Evolutionary conservation across 2,329 filamentous ascomycete species (phyloP), one percentile per base, ranked within the genome.

Genomic region (Sporothrix euskadiensis): DNA sequence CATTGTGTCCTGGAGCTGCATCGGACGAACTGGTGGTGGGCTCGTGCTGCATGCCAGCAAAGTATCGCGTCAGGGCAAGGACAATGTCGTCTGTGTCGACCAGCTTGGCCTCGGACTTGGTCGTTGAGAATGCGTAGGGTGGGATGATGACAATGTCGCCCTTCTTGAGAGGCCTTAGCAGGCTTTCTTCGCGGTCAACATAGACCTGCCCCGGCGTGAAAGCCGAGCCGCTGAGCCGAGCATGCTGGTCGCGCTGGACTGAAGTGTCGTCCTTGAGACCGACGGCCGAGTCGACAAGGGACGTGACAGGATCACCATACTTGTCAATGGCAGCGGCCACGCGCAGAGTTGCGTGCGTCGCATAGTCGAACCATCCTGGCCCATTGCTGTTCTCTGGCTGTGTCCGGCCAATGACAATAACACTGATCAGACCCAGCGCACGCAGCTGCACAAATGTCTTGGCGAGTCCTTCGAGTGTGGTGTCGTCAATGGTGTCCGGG

Each of bases 361-460:
- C 71, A 22, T 73, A 44, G 59, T 77, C 75, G 22, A 77, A 65
- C 75, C 84, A 65, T 83, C 79, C 77, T 83, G 81, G 77, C 85
- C 19, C n/a, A 2, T 32, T 30, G 76, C 77, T 57, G 77, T 74
- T 83, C 30, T 78, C 80, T 85, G 26, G 41, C 49, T 10, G 49
- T 54, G 59, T 70, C 70, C 90, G 92, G 78, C 98, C 95, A 9
- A 98, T 84, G 0, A 98, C 91, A 0, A 99, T 88, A 26, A 94
- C 89, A 74, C 94, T 94, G 69, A 89, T 86, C 77, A 99, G 87
- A 2, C 96, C 95, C 16, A 99, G 87, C 71, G 91, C 90, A 54
- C 90, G 89, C 69, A 99, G 88, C 80, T 97, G 95, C 41, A 91
- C 90, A 56, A 99, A 83, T 0, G 96, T 98, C 80, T 91, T 90